phyloP scores from a whole-genome alignment of 352 stramenopile species.

The Phytopythium litorale region DNA sequence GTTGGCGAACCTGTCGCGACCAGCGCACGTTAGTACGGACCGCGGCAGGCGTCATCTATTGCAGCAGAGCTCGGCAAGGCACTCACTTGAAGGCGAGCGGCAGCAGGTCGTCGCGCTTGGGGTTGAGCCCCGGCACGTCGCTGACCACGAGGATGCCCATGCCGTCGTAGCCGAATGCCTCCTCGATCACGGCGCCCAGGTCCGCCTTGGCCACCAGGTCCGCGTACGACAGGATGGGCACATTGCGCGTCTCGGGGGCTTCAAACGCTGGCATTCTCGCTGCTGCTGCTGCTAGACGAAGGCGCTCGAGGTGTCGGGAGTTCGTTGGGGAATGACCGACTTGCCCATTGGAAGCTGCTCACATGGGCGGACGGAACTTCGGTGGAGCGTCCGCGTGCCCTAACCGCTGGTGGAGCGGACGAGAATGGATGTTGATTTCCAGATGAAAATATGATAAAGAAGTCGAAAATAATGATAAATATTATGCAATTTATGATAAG shows the following conservation, averaged over 20 bases:
- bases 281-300: background rate
- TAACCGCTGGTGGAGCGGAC: background rate
- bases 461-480: too few species aligned
- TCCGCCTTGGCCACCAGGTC: slow-evolving; percentile 46
- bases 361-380: background rate
- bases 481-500: too few species aligned
- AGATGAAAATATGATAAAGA: too few species aligned
- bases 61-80: background rate
- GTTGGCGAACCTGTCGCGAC: slow-evolving; percentile 44
- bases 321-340: background rate
- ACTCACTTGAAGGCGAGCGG: slow-evolving; percentile 68
- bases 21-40: background rate
- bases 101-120: slow-evolving; percentile 73
- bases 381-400: background rate
- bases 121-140: slow-evolving; percentile 77
- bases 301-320: background rate
- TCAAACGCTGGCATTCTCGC: slow-evolving; percentile 9
- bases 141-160: slow-evolving; percentile 89
- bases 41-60: background rate
- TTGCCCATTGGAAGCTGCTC: background rate
- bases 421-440: too few species aligned
- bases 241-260: slow-evolving; percentile 28
- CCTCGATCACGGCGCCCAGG: slow-evolving; percentile 48
- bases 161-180: slow-evolving; percentile 88
- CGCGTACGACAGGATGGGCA: slow-evolving; percentile 60